phyloP scores from a whole-genome alignment of 371 early-diverging fungal genomes.

The Basidiobolus meristosporus region DNA sequence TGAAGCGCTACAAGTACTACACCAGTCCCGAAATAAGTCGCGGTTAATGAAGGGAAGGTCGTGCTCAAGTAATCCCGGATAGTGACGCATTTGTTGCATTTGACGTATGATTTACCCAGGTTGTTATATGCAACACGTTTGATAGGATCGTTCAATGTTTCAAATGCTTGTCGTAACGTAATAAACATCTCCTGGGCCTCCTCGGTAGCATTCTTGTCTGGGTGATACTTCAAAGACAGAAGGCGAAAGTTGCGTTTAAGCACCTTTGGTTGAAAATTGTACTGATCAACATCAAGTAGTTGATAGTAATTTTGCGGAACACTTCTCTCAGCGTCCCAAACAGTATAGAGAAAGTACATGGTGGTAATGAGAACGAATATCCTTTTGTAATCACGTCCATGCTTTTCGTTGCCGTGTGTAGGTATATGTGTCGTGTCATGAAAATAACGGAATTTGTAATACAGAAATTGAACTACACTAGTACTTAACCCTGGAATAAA shows the following conservation, averaged over 20 bases:
- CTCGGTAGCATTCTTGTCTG: conserved; percentile 23
- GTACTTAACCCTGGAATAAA: conserved; percentile 17
- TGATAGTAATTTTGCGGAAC: conserved; percentile 21
- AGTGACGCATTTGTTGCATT: conserved; percentile 19
- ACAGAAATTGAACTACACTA: conserved; percentile 14
- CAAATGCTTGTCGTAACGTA: conserved; percentile 32
- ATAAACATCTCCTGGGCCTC: conserved; percentile 23
- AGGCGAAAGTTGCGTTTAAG: conserved; percentile 27
- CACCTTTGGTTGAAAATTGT: conserved; percentile 16
- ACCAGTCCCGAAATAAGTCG: conserved; percentile 22
- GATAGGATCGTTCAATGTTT: conserved; percentile 31
- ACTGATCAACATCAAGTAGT: conserved; percentile 11
- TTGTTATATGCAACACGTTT: conserved; percentile 30
- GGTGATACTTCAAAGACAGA: conserved; percentile 40
- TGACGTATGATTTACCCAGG: neutral
- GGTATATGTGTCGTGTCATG: conserved; percentile 14
- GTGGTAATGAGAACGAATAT: conserved; percentile 21
- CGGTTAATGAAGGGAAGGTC: conserved; percentile 9
- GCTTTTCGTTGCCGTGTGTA: conserved; percentile 9
- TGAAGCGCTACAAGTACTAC: conserved; percentile 18
- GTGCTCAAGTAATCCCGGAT: conserved; percentile 16
- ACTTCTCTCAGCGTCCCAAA: conserved; percentile 17
- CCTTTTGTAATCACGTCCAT: conserved; percentile 12
- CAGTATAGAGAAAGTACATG: conserved; percentile 22
- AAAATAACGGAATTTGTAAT: conserved; percentile 13